Evolutionary conservation across 2,329 filamentous ascomycete species (phyloP).

Genomic region (Stemphylium lycopersici): DNA sequence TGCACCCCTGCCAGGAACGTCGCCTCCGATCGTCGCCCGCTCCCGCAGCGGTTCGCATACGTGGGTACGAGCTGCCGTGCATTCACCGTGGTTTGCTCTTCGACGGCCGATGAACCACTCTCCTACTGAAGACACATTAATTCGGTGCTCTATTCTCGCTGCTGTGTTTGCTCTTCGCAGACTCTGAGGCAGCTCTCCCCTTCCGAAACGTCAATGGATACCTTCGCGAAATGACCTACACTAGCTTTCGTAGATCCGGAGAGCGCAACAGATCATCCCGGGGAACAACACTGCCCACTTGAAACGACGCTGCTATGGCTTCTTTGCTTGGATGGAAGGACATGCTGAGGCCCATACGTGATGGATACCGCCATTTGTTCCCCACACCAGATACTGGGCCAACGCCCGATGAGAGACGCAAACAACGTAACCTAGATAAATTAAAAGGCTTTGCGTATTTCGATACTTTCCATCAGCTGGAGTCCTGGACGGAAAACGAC

Average conservation of each 20-base stretch:
- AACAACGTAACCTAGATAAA: slow-evolving; percentile 38
- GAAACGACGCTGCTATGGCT: slow-evolving; percentile 21
- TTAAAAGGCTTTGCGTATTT: slow-evolving; percentile 51
- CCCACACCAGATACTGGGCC: slow-evolving; percentile 43
- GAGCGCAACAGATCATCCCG: not conserved
- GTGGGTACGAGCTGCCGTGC: not conserved
- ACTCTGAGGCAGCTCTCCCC: not conserved
- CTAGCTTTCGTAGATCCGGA: not conserved
- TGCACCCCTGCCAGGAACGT: slow-evolving; percentile 27
- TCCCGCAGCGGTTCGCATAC: slow-evolving; percentile 10
- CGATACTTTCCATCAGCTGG: slow-evolving; percentile 49
- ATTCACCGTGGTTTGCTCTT: not conserved
- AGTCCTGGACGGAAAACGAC: slow-evolving; percentile 39
- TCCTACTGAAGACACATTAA: not conserved
- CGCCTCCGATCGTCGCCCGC: slow-evolving; percentile 23
- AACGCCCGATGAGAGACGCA: slow-evolving; percentile 41
- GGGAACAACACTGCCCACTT: not conserved
- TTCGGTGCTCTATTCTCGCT: not conserved
- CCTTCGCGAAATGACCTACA: not conserved
- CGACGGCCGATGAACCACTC: not conserved
- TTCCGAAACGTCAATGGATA: not conserved
- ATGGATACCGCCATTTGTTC: slow-evolving; percentile 48
- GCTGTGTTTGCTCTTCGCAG: not conserved
- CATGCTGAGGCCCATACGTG: slow-evolving; percentile 47
- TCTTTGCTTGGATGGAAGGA: slow-evolving; percentile 46